Conservation (phyloP, 2,329 filamentous ascomycete genomes). For the Aspergillus candidus region DNA sequence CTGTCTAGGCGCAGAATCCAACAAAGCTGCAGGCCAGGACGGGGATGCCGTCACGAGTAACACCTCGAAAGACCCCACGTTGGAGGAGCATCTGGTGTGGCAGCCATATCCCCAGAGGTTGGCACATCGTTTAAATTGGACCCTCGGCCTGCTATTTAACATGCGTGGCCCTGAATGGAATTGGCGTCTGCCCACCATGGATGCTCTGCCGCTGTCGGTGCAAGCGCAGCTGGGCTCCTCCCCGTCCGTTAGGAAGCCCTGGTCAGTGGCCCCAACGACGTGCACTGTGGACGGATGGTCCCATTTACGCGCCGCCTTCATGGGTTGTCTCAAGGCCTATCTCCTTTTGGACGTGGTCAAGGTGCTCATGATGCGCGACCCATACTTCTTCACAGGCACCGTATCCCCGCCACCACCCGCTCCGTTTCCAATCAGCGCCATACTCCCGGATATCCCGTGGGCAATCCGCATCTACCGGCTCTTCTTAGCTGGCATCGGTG, state of each 20-base stretch:
- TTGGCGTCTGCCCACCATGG: constrained; percentile 48
- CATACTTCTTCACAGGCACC: constrained; percentile 61
- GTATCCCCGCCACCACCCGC: constrained; percentile 44
- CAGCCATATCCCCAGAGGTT: constrained; percentile 49
- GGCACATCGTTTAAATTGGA: constrained; percentile 53
- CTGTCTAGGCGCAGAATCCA: not conserved
- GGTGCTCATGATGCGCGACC: constrained; percentile 64
- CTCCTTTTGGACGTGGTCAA: constrained; percentile 65
- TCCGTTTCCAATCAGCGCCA: constrained; percentile 35
- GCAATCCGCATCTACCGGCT: constrained; percentile 53
- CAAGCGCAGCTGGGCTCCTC: constrained; percentile 16
- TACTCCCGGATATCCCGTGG: constrained; percentile 28
- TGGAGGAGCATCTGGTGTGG: constrained; percentile 41
- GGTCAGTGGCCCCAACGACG: not conserved
- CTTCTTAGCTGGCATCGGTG: constrained; percentile 48
- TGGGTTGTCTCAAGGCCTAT: constrained; percentile 52
- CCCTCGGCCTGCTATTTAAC: constrained; percentile 50
- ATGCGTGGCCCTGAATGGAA: constrained; percentile 58
- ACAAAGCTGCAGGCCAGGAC: not conserved
- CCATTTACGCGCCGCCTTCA: constrained; percentile 44
- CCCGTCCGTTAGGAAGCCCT: constrained; percentile 1
- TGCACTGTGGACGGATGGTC: constrained; percentile 34
- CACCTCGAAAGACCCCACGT: not conserved
- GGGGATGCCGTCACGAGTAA: not conserved
- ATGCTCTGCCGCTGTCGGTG: constrained; percentile 26